Conservation (phyloP, 768 basidiomycete genomes). For the Russula vinacea region DNA sequence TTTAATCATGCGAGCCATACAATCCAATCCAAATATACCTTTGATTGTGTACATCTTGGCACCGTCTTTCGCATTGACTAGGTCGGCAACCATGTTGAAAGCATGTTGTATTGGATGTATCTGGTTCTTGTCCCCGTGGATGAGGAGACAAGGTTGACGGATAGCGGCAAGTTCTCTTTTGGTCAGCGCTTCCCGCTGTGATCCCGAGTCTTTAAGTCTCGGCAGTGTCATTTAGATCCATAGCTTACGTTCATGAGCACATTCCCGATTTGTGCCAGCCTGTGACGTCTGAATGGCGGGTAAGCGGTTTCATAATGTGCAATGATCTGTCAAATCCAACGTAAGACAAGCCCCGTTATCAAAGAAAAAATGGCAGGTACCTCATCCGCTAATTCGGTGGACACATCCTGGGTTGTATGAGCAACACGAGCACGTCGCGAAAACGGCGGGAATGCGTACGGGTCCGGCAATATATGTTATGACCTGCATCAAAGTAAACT, state of each 20-base stretch:
- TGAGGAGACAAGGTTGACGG: conserved; percentile 24
- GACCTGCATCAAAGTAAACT: conserved; percentile 32
- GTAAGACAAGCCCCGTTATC: not conserved
- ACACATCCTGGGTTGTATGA: conserved; percentile 18
- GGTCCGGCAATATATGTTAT: conserved; percentile 31
- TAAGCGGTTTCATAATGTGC: conserved; percentile 29
- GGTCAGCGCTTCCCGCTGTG: conserved; percentile 16
- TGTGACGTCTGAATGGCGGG: conserved; percentile 29
- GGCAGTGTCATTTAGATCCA: not conserved
- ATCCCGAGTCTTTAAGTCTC: not conserved
- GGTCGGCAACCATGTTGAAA: conserved; percentile 22
- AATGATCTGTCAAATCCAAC: conserved; percentile 20
- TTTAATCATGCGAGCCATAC: not conserved
- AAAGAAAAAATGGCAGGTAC: not conserved
- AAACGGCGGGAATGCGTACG: conserved; percentile 16
- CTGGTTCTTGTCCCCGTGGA: conserved; percentile 28
- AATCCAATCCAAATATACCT: not conserved
- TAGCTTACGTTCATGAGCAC: conserved; percentile 25
- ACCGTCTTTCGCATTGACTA: conserved; percentile 20
- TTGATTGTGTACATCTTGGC: conserved; percentile 25
- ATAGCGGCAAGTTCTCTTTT: conserved; percentile 26
- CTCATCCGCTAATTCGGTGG: conserved; percentile 20
- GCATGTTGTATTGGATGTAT: conserved; percentile 27
- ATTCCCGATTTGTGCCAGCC: conserved; percentile 24
- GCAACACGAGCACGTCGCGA: not conserved